Evolutionary conservation across 2,329 filamentous ascomycete species (phyloP), one percentile per base, ranked within the genome.

Genomic region (Cylindrodendrum hubeiense): DNA sequence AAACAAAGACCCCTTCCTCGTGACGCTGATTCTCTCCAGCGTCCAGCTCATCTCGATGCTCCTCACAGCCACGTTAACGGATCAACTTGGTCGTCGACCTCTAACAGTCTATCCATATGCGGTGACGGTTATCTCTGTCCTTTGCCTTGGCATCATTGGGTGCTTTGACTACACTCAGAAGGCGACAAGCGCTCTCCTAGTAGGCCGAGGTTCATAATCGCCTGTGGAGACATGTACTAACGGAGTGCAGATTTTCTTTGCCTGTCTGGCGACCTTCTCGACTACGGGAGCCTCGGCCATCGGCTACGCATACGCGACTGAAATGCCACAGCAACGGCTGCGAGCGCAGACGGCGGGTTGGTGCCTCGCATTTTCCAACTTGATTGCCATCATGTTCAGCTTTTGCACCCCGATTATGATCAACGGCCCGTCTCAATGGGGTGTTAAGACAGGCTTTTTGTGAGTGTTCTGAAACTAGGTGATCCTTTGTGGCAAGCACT

Each of bases 361-460:
- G 65, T 58, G 63, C 15, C 51, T 83, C 0, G 81, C 81, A 0
- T 70, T 71, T 4, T 81, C 80, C 1, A 83, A 83, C 52, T 52
- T 78, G 28, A 70, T 83, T 12, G 79, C 75, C 12, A 81, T 82
- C 64, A 80, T 83, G 78, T 82, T 83, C 57, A 82, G 78, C 56
- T 83, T 83, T 71, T 80, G 77, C 59, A 83, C 81, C 0, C 82
- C 81, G 1, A 53, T 82, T 9, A 83, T 83, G 81, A 82, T 83
- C 57, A 82, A 83, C 44, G 79, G 76, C 7, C 49, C 52, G 0
- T 63, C 64, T 1, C 63, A 78, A n/a, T 84, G 82, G 81, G 81
- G 81, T 6, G 79, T 83, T 2, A 82, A 81, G 66, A 83, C 81
- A 0, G 82, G 81, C 0, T 83, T 83, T 55, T 83, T 83, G 81